phyloP scores from a whole-genome alignment of 1,284 basidiomycete species.

The Marasmius fiardii region DNA sequence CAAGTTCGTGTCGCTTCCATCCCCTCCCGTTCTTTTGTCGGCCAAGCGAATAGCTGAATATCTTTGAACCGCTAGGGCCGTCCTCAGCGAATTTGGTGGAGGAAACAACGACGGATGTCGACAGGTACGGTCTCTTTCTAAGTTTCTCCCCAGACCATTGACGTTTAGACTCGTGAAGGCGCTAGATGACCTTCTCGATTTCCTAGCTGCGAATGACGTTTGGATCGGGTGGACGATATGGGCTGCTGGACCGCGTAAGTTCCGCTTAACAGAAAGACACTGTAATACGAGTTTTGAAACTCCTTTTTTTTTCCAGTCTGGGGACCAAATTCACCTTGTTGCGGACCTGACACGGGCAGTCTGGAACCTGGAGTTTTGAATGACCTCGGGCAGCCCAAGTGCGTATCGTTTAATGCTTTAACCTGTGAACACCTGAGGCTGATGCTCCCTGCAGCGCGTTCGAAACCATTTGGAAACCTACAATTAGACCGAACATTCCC shows the following conservation, averaged over 20 bases:
- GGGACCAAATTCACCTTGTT: conserved; percentile 40
- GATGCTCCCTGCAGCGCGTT: conserved; percentile 29
- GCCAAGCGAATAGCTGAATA: not conserved
- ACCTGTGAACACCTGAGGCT: not conserved
- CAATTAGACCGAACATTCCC: conserved; percentile 39
- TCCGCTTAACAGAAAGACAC: not conserved
- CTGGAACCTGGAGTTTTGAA: conserved; percentile 39
- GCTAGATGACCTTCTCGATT: conserved; percentile 35
- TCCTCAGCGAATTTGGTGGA: conserved; percentile 43
- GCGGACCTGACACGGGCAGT: conserved; percentile 41
- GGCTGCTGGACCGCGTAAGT: conserved; percentile 45
- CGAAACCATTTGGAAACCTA: conserved; percentile 38
- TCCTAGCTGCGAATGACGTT: conserved; percentile 37
- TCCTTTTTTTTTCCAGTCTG: conserved; percentile 34
- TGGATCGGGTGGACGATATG: conserved; percentile 46
- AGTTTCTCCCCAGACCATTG: not conserved
- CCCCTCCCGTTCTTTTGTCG: too few species aligned
- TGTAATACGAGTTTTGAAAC: too few species aligned
- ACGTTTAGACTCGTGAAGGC: conserved; percentile 17
- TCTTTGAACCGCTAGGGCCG: conserved; percentile 26
- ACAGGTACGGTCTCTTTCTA: conserved; percentile 18
- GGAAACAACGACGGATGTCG: conserved; percentile 40
- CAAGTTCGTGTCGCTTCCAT: conserved; percentile 27
- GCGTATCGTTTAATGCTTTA: conserved; percentile 12
- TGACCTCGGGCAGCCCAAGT: conserved; percentile 31